phyloP scores from a whole-genome alignment of 352 stramenopile species.

The Phytophthora pinifolia region DNA sequence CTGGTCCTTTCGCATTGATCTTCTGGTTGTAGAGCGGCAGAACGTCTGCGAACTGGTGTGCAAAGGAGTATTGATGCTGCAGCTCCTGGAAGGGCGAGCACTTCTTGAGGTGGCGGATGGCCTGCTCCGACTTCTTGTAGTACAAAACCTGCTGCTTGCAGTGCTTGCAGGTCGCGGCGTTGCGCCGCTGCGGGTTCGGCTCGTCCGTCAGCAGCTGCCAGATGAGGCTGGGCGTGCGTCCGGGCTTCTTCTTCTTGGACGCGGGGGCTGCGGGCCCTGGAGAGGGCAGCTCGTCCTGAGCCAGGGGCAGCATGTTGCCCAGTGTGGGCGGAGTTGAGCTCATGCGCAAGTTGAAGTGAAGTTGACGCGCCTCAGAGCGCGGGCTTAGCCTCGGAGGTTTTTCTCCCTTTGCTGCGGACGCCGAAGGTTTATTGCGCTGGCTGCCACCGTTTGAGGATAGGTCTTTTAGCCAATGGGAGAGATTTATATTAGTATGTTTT shows the following conservation, averaged over 20 bases:
- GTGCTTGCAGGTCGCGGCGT: conserved; percentile 78
- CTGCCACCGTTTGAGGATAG: no score
- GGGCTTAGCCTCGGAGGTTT: conserved; percentile 22
- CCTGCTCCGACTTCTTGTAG: conserved; percentile 89
- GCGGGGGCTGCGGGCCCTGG: neutral
- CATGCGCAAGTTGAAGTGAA: conserved; percentile 45
- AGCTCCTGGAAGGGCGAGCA: conserved; percentile 75
- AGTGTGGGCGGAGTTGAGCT: conserved; percentile 23
- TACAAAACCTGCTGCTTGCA: conserved; percentile 86
- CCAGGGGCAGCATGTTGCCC: conserved; percentile 27
- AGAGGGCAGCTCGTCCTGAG: conserved; percentile 2
- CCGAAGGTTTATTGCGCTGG: no score
- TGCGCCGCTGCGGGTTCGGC: conserved; percentile 72
- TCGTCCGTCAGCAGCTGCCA: conserved; percentile 86
- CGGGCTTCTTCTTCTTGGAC: conserved; percentile 76
- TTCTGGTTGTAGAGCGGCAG: conserved; percentile 85
- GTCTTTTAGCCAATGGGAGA: no score
- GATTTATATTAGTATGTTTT: no score
- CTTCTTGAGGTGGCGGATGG: conserved; percentile 82
- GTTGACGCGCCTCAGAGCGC: conserved; percentile 9
- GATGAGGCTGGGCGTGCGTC: conserved; percentile 66
- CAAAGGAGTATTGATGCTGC: conserved; percentile 83
- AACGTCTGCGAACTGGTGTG: conserved; percentile 78
- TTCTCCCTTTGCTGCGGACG: conserved; percentile 7
- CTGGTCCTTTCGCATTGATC: conserved; percentile 62